These are phyloP conservation scores for Tolypocladium nubicola DNA, from an alignment of 2,329 filamentous ascomycete species.

Conservation along the genomic window DNA sequence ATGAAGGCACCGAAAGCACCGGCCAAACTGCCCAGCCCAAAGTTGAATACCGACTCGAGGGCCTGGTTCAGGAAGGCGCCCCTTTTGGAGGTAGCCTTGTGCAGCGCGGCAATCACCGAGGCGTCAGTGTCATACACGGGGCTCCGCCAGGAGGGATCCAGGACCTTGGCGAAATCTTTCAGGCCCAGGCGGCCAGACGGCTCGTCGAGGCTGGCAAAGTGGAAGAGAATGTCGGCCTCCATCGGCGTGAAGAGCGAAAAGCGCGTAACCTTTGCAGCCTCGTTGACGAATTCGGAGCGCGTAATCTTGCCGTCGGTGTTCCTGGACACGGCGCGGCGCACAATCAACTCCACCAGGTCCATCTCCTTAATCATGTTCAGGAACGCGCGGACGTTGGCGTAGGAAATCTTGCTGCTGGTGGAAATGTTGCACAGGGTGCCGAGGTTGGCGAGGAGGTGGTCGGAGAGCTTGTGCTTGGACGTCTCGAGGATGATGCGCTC, in stretches of 20 bases:
- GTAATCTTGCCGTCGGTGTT: constrained; percentile 89
- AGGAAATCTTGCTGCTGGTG: constrained; percentile 84
- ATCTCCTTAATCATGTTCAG: constrained; percentile 97
- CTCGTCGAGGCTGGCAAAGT: constrained; percentile 89
- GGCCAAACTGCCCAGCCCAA: constrained; percentile 76
- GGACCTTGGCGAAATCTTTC: constrained; percentile 83
- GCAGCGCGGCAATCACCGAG: constrained; percentile 19
- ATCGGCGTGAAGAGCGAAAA: constrained; percentile 97
- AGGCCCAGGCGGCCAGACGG: constrained; percentile 76
- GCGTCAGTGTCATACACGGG: constrained; percentile 42
- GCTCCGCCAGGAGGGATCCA: constrained; percentile 84
- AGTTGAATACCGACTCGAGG: constrained; percentile 71
- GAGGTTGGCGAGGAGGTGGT: constrained; percentile 86
- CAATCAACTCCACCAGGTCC: constrained; percentile 90
- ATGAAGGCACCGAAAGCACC: constrained; percentile 98
- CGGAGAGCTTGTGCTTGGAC: constrained; percentile 89
- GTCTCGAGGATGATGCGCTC: constrained; percentile 94
- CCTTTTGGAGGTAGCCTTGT: constrained; percentile 20
- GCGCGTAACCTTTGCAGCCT: constrained; percentile 80
- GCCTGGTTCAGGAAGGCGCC: constrained; percentile 46
- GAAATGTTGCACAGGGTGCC: constrained; percentile 93
- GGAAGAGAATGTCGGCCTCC: constrained; percentile 97
- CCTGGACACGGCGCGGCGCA: constrained; percentile 75
- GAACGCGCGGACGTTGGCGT: constrained; percentile 94
- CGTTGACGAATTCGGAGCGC: constrained; percentile 84